Evolutionary conservation across 352 stramenopile genomes (phyloP), one percentile per base, ranked within the genome.

Genomic region (Phytophthora europaea): DNA sequence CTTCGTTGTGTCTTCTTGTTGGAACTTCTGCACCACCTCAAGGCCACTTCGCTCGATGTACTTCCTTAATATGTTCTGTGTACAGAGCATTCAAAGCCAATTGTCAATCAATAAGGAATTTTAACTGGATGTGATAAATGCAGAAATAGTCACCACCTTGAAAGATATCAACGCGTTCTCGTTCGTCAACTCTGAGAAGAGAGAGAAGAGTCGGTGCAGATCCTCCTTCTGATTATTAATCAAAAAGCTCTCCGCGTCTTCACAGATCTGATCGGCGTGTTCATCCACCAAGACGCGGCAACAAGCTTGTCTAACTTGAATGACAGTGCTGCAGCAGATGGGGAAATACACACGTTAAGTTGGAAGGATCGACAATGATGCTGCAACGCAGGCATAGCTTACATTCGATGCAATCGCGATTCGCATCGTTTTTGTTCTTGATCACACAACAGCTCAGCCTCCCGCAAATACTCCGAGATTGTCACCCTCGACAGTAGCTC

Each of bases 371-470:
- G 28, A 18, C 20, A 8, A 54, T 31, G 8, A 18, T 6, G 13
- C 16, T 8, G 0, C 15, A 62, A 64, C 48, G 0, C 26, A 40
- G 57, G 23, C 26, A 70, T 20, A n/a, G 80, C 79, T 61, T 74
- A 96, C 90, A 80, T 90, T 13, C 87, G 84, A 82, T 95, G 88
- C 65, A 96, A 80, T 22, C 85, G 77, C 26, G 71, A 75, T 72
- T 96, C 88, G 57, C 90, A 96, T 34, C 90, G 83, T 6, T 82
- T 85, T 55, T 95, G 88, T 65, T 96, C 90, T 79, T 96, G 87
- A 38, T 73, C 86, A 68, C 90, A 94, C 22, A 96, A 68, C 9
- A 75, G 67, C 53, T 96, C 90, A 4, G 89, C 82, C 48, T 94
- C 73, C 70, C 73, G 72, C 8, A 96, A 71, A 65, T 96, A 96